Evolutionary conservation across 2,329 filamentous ascomycete genomes (phyloP), one percentile per base, ranked within the genome.

Genomic region (Massarina eburnea): DNA sequence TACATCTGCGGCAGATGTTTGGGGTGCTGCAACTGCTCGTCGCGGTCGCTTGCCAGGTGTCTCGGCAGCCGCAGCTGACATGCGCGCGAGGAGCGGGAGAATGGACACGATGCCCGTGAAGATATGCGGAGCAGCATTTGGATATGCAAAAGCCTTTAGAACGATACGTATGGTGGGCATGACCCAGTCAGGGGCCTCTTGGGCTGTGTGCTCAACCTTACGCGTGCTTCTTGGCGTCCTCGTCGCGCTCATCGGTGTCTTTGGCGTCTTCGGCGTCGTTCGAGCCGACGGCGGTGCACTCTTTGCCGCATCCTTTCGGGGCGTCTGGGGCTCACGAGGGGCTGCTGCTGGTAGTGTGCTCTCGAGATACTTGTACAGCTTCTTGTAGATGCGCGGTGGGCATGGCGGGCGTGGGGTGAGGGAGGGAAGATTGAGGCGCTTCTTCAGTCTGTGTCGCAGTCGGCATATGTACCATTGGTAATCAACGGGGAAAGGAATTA

Each of bases 331-430:
- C 6, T 60, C 62, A n/a, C 55, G 49, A 12, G 53, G 33, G 10
- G 51, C 45, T 15, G 60, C 43, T 6, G 70, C 74, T 12, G 80
- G 78, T 4, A 97, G 76, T 32, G 85, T 84, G 44, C 82, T 83
- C 57, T 92, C 86, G 48, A 97, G 82, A 65, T 92, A 91, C 24
- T 76, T 76, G 67, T 91, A 94, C 29, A 97, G 77, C 47, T 89
- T 89, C 61, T 88, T 88, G 75, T 97, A 97, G 41, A 90, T 60
- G 19, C 63, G 66, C 2, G 67, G 65, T 3, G 66, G 65, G 27
- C 66, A 69, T 19, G 67, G 67, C 7, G 67, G 66, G 10, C 64
- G 66, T 10, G 67, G 63, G 8, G 59, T 45, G 21, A 70, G 67
- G 19, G 64, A 43, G 17, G 67, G 61, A 12, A 68, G 55, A 39